Base-by-base conservation (phyloP, 192 early-diverging fungal species). In the Backusella westeae region DNA sequence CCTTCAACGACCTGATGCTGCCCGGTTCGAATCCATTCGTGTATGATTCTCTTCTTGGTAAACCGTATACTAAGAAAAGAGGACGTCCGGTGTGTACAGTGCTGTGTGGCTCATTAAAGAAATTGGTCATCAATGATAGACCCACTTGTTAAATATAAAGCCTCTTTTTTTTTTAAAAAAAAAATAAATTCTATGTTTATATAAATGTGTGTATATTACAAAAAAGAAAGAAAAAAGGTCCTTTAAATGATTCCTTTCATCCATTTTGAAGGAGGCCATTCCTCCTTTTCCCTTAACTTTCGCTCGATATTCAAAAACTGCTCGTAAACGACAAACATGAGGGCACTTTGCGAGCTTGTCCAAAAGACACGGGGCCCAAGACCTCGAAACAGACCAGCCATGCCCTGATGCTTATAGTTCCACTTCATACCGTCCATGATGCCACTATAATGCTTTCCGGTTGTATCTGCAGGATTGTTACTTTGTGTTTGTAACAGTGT, bases 251-350 rank as follows among this genome's bases (percentile, higher is more conserved):
- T 29, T 63, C 9, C 10, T 5, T 63, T 63, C 56, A 63, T 29
- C 56, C 56, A 63, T 23, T 63, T 23, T 29, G 56, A 63, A 21
- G 80, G 80, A 34, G 80, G 80, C 80, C 80, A 81, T 41, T 74
- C 73, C 6, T 73, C 63, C 17, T 67, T 63, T 29, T 75, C 69
- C 46, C 80, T 36, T n/a, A 81, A 46, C 29, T 56, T 42, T 21
- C 81, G 84, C 69, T 88, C 81, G 6, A 89, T 49, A 67, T 83
- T 77, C 5, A 89, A 67, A 21, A 86, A 87, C 71, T 88, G 86
- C 67, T 93, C 91, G 75, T 90, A 91, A 38, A 93, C 79, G 15
- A 91, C 83, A 89, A 93, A 93, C 92, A 93, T 92, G 63, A 89
- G 71, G 2, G 87, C 88, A 66, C 84, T 87, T 80, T 93, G 92